phyloP scores from a whole-genome alignment of 169 alveolate genomes.

The Plasmodium cynomolgi region DNA sequence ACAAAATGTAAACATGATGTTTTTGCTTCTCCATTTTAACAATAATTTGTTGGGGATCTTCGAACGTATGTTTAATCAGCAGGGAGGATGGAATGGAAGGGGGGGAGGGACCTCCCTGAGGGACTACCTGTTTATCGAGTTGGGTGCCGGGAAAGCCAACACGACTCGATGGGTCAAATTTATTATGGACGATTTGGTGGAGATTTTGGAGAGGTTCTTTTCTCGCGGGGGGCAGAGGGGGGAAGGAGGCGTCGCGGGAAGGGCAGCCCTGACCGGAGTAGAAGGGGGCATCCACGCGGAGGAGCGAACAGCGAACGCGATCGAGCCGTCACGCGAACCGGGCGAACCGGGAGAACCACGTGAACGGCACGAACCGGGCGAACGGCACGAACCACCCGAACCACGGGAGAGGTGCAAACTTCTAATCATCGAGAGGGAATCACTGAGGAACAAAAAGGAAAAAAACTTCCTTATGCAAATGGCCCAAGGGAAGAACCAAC shows the following conservation, averaged over 20 bases:
- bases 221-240: not conserved
- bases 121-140: slow-evolving; percentile 25
- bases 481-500: not conserved
- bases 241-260: not conserved
- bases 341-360: not conserved
- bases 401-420: slow-evolving; percentile 27
- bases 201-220: not conserved
- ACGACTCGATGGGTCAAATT: slow-evolving; percentile 68
- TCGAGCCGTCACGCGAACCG: not conserved
- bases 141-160: slow-evolving; percentile 60
- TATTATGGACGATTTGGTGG: slow-evolving; percentile 34
- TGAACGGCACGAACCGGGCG: no score
- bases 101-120: not conserved
- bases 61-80: not conserved
- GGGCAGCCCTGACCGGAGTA: not conserved
- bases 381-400: not conserved
- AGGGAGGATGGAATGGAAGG: not conserved
- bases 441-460: slow-evolving; percentile 59
- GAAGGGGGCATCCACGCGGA: not conserved
- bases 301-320: not conserved
- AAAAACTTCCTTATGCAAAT: slow-evolving; percentile 56
- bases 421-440: slow-evolving; percentile 44
- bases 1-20: slow-evolving; percentile 55
- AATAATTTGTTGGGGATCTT: not conserved
- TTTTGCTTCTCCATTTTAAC: slow-evolving; percentile 46